phyloP scores from a whole-genome alignment of 805 yeast genomes.

The Candida pseudoglaebosa region DNA sequence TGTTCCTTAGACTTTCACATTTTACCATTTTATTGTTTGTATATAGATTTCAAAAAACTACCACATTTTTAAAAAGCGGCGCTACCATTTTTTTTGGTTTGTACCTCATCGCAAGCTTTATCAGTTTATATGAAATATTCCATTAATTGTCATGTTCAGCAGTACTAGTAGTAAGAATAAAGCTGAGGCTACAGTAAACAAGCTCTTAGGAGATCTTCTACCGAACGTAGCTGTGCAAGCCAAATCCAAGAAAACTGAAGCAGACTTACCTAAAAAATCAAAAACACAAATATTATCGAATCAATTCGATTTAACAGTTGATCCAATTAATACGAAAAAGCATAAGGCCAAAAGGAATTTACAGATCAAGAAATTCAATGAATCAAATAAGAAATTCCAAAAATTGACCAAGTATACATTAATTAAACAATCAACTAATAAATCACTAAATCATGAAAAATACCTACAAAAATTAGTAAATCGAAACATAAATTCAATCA shows the following conservation, averaged over 20 bases:
- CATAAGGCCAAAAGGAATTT: constrained; percentile 20
- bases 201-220: constrained; percentile 19
- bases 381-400: constrained; percentile 27
- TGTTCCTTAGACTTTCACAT: too few relatives aligned
- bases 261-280: constrained; percentile 2
- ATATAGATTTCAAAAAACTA: too few relatives aligned
- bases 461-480: constrained; percentile 35
- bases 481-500: constrained; percentile 31
- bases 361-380: constrained; percentile 24
- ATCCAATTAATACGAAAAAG: constrained; percentile 15
- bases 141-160: background rate
- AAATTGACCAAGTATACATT: constrained; percentile 36
- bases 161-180: constrained; percentile 18
- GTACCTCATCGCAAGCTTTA: constrained; percentile 3
- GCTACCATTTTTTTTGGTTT: too few relatives aligned
- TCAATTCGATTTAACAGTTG: constrained; percentile 13
- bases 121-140: too few relatives aligned
- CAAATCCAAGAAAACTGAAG: background rate
- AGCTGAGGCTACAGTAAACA: constrained; percentile 40
- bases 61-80: too few relatives aligned
- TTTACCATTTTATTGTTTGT: too few relatives aligned
- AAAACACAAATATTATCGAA: constrained; percentile 18
- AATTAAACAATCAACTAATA: constrained; percentile 28
- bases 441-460: constrained; percentile 29
- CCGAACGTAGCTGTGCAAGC: constrained; percentile 5